Evolutionary conservation across 805 yeast species (phyloP), one percentile per base, ranked within the genome.

Genomic region (Brettanomyces custersianus): DNA sequence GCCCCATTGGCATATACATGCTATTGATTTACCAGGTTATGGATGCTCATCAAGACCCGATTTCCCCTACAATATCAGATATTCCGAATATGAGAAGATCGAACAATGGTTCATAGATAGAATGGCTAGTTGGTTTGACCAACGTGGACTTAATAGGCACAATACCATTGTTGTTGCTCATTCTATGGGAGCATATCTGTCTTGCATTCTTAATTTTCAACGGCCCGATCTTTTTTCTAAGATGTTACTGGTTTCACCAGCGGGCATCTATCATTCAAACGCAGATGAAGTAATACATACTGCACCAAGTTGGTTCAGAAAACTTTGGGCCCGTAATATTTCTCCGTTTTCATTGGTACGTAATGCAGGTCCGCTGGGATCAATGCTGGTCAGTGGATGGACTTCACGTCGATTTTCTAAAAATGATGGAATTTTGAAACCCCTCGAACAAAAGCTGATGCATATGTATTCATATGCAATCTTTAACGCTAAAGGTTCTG

Each of bases 161-260:
- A 66, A 68, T 38, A 75, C 74, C 40, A 60, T 79, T 35, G 69
- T 74, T 30, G 72, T 77, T 56, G 94, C 95, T 2, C 98, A 90
- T 59, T 87, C 96, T 0, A 68, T 92, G 72, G 98, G 98, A 4
- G 96, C 94, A 0, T 90, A 88, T 52, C 48, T 90, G 17, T 72
- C 81, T 52, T 71, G 80, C 1, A 58, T 79, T 4, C 82, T 85
- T 46, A 80, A 84, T 4, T 63, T 77, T 36, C 65, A 67, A 36
- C 60, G 67, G 42, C 85, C 90, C 1, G 59, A 64, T 2, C 70
- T 75, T 31, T 79, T 88, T 42, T 62, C 67, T 33, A 80, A 80
- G 47, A 52, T 90, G 24, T 51, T 87, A n/a, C 68, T 88, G 63
- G 79, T 85, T 5, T 82, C 95, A 0, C 97, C 97, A 0, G 97